phyloP scores from a whole-genome alignment of 73 alveolate species.

The Tetrahymena thermophila region DNA sequence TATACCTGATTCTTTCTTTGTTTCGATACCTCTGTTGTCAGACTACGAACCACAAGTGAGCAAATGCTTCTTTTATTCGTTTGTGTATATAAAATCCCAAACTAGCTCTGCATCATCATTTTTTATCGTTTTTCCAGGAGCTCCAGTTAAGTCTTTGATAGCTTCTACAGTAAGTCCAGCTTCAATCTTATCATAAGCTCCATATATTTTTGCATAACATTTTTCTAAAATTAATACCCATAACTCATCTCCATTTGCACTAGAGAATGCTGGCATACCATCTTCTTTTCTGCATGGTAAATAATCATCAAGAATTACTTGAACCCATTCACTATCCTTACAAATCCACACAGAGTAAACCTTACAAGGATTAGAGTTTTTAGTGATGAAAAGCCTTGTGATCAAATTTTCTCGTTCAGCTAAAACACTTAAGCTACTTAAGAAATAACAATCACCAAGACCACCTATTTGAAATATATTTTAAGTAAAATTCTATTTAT shows the following conservation, averaged over 20 bases:
- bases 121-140: constrained; percentile 56
- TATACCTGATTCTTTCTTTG: constrained; percentile 62
- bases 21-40: constrained; percentile 62
- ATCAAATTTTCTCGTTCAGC: constrained; percentile 78
- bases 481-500: not conserved
- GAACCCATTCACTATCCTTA: constrained; percentile 80
- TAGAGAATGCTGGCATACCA: constrained; percentile 79
- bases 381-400: constrained; percentile 46
- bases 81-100: constrained; percentile 34
- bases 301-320: constrained; percentile 78
- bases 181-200: constrained; percentile 72
- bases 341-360: constrained; percentile 52
- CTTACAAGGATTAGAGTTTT: constrained; percentile 55
- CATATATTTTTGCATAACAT: constrained; percentile 84
- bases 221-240: constrained; percentile 84
- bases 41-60: constrained; percentile 77
- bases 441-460: constrained; percentile 88
- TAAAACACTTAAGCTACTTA: constrained; percentile 64
- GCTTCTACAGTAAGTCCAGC: constrained; percentile 75
- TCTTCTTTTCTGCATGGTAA: constrained; percentile 73
- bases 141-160: constrained; percentile 80
- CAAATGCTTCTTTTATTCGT: constrained; percentile 43
- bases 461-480: not conserved
- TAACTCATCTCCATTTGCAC: constrained; percentile 69
- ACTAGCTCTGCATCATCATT: constrained; percentile 44